Conservation (phyloP, 768 basidiomycete genomes). For the Termitomyces bulborhizus region DNA sequence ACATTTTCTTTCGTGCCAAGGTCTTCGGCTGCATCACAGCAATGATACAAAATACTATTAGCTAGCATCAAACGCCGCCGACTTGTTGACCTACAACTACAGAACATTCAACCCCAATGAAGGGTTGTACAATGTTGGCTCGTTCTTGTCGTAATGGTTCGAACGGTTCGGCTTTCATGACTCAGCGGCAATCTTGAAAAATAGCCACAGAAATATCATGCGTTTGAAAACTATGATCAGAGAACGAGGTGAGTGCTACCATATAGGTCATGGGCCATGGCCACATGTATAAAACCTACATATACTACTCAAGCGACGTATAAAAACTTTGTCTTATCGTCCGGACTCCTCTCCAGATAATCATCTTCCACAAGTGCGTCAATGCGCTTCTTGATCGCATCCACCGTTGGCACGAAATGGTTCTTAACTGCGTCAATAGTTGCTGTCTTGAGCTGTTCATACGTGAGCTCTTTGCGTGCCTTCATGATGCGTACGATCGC, state of each 20-base stretch:
- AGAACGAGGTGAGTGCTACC: no score
- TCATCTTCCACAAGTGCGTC: slow-evolving; percentile 80
- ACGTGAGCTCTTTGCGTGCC: slow-evolving; percentile 74
- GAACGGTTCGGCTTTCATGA: no score
- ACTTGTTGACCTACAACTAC: no score
- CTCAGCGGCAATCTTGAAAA: not conserved
- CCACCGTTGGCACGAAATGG: slow-evolving; percentile 83
- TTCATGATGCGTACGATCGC: slow-evolving; percentile 99
- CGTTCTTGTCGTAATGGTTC: no score
- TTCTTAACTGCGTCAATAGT: slow-evolving; percentile 84
- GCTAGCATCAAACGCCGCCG: no score
- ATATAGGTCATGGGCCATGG: not conserved
- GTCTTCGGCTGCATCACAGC: no score
- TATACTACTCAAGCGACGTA: slow-evolving; percentile 60
- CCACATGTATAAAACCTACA: not conserved
- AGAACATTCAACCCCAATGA: no score
- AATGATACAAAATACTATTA: no score
- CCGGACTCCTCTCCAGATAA: slow-evolving; percentile 74
- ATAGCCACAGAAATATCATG: not conserved
- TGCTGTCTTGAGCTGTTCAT: slow-evolving; percentile 74
- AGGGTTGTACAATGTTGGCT: no score
- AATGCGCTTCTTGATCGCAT: slow-evolving; percentile 80
- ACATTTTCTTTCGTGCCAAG: no score
- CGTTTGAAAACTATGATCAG: no score
- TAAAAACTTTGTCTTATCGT: slow-evolving; percentile 63